phyloP scores from a whole-genome alignment of 192 early-diverging fungal species.

The Coemansia sp. region DNA sequence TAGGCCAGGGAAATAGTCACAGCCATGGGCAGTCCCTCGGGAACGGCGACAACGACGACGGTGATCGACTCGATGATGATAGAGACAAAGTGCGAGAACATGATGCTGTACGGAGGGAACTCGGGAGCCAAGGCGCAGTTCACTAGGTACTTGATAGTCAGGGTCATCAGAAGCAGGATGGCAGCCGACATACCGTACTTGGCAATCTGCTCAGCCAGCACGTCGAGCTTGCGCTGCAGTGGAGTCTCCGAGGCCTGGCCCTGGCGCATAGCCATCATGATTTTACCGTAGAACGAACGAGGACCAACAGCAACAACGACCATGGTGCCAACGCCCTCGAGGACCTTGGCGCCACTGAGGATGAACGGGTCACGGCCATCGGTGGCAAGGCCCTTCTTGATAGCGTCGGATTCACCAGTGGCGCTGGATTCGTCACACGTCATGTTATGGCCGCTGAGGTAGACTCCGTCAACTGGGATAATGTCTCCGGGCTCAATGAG shows the following conservation, averaged over 20 bases:
- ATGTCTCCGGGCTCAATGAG: constrained; percentile 90
- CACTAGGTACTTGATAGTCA: constrained; percentile 87
- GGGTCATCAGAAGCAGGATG: constrained; percentile 81
- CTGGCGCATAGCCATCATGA: constrained; percentile 88
- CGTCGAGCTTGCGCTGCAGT: constrained; percentile 87
- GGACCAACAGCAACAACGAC: constrained; percentile 83
- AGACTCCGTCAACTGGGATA: constrained; percentile 82
- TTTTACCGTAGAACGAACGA: constrained; percentile 87
- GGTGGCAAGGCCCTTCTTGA: constrained; percentile 69
- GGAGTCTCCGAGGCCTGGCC: constrained; percentile 78
- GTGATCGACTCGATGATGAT: constrained; percentile 93
- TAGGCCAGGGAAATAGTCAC: constrained; percentile 94
- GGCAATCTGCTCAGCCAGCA: constrained; percentile 89
- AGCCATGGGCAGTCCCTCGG: constrained; percentile 96
- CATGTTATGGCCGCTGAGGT: constrained; percentile 79
- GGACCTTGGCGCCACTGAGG: constrained; percentile 88
- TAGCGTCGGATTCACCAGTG: constrained; percentile 92
- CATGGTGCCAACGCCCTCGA: constrained; percentile 89
- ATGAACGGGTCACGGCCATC: constrained; percentile 76
- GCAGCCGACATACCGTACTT: constrained; percentile 87
- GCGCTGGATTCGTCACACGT: constrained; percentile 89
- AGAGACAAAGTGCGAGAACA: constrained; percentile 66
- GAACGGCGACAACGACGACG: constrained; percentile 95
- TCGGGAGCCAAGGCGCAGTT: constrained; percentile 46
- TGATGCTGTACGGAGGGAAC: constrained; percentile 47